Percentiles rank a stretch among this genome's conserved stretches.
phyloP scores from a whole-genome alignment of 257 asterid species.

The Ajuga chamaepitys region DNA sequence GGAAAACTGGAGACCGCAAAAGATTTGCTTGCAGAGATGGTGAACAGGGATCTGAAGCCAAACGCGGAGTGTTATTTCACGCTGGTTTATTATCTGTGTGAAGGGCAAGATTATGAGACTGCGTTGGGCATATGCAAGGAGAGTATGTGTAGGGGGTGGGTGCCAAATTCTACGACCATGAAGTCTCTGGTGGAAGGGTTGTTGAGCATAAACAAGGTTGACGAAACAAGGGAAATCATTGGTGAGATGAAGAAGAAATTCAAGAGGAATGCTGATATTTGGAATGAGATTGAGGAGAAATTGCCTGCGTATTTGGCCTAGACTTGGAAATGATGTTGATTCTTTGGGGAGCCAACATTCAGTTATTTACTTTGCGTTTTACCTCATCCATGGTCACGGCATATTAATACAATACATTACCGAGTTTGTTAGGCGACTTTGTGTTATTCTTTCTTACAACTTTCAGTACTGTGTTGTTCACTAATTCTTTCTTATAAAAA shows the following conservation, averaged over 20 bases:
- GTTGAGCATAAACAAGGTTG: constrained; percentile 43
- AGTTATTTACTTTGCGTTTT: too few species aligned
- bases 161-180: constrained; percentile 63
- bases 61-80: constrained; percentile 53
- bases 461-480: too few species aligned
- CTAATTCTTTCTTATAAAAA: too few species aligned
- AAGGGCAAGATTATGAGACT: constrained; percentile 48
- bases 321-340: too few species aligned
- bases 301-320: constrained; percentile 42
- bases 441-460: too few species aligned
- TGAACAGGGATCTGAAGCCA: constrained; percentile 32
- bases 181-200: constrained; percentile 70
- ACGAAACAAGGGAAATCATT: constrained; percentile 56
- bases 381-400: too few species aligned
- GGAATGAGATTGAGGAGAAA: constrained; percentile 67
- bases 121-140: constrained; percentile 44
- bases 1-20: constrained; percentile 56
- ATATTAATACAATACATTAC: too few species aligned
- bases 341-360: too few species aligned
- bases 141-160: constrained; percentile 56
- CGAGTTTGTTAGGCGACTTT: too few species aligned
- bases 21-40: constrained; percentile 50
- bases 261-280: constrained; percentile 36
- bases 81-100: constrained; percentile 50
- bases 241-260: constrained; percentile 53